Evolutionary conservation across 805 yeast species (phyloP), one percentile per base, ranked within the genome.

Genomic region (Saccharomycopsis sp.): DNA sequence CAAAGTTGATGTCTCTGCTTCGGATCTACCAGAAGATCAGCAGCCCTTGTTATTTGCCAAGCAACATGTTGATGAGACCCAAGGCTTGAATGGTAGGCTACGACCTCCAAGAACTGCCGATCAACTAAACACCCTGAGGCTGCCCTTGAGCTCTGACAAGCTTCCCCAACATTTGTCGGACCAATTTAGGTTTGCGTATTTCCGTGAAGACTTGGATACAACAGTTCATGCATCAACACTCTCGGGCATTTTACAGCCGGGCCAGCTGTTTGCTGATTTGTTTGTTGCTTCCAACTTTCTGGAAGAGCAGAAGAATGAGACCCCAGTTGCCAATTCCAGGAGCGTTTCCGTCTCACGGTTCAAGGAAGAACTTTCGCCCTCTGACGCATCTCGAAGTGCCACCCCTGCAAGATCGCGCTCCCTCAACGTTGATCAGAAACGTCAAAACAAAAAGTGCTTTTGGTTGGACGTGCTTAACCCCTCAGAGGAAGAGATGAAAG

Each of bases 401-500:
- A 16, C 12, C 23, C n/a, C 17, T 15, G 17, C 13, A 18, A 33
- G 12, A 13, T 12, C n/a, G n/a, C 13, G 21, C 30, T 9, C 26
- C 16, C n/a, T n/a, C n/a, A n/a, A n/a, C n/a, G n/a, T n/a, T n/a
- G n/a, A n/a, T n/a, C n/a, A n/a, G n/a, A n/a, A n/a, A n/a, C n/a
- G n/a, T n/a, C n/a, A n/a, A n/a, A n/a, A n/a, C n/a, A 13, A 40
- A 22, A 5, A 36, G 29, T 35, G 31, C 36, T 8, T 46, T 30
- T 89, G 96, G 96, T 65, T 92, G 33, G 96, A 92, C 59, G 87
- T 96, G 57, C 67, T 77, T 31, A 81, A 95, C 55, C 97, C 98
- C 4, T 85, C 96, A 0, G 97, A 89, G 56, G 77, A 78, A 16
- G 98, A 92, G 62, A 86, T 92, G 95, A 82, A 82, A 56, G 78